These are phyloP conservation scores for Hypoxylon fragiforme DNA, from an alignment of 495 filamentous ascomycete genomes.

Conservation along the genomic window DNA sequence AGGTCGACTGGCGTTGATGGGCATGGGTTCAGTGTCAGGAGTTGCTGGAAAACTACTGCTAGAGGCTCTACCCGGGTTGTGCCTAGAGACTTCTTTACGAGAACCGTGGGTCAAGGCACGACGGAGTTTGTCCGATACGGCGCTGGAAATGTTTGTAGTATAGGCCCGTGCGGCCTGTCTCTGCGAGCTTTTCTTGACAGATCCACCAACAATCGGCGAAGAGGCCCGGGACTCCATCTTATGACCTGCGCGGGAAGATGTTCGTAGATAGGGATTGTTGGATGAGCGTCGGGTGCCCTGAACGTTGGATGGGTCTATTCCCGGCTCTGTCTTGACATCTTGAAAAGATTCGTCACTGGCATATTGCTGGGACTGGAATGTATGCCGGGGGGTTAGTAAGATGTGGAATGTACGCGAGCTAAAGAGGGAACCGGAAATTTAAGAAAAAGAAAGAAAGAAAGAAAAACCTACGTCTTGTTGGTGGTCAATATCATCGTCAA, in stretches of 20 bases:
- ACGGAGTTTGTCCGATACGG: conserved; percentile 44
- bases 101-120: conserved; percentile 39
- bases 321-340: conserved; percentile 40
- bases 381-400: conserved; percentile 14
- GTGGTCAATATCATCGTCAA: conserved; percentile 62
- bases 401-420: too few species aligned
- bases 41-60: conserved; percentile 48
- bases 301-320: conserved; percentile 36
- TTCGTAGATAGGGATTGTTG: conserved; percentile 18
- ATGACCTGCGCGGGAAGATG: conserved; percentile 22
- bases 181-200: conserved; percentile 35
- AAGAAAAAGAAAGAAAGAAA: conserved; percentile 1
- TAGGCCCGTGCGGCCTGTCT: conserved; percentile 32
- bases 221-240: conserved; percentile 30
- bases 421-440: conserved; percentile 7
- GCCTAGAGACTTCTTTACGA: conserved; percentile 34
- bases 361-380: conserved; percentile 39
- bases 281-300: conserved; percentile 29
- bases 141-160: conserved; percentile 21
- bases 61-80: conserved; percentile 19
- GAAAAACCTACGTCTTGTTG: conserved; percentile 56
- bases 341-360: conserved; percentile 39
- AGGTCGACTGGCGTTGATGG: conserved; percentile 31
- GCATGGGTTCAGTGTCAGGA: conserved; percentile 48
- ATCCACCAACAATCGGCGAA: conserved; percentile 42